Conservation (phyloP, 2,329 filamentous ascomycete species). For the Fusarium robinianum region DNA sequence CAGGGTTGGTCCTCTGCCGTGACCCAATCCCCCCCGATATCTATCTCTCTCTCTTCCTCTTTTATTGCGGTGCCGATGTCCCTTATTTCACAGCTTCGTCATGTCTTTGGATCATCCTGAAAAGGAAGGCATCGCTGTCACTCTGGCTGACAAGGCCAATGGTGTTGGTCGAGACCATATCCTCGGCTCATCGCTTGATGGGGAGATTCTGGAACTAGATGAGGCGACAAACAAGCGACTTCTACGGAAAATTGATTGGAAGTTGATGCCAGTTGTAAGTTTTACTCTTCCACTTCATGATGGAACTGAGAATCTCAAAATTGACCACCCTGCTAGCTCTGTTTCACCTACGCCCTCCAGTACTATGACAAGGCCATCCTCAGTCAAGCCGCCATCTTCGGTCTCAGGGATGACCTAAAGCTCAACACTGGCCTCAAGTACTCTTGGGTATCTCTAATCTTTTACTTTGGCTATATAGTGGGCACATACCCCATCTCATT, state of each 20-base stretch:
- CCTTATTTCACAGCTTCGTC: background rate
- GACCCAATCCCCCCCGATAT: background rate
- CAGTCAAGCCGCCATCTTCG: slow-evolving; percentile 40
- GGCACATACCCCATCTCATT: slow-evolving; percentile 41
- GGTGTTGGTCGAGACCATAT: background rate
- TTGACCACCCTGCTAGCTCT: slow-evolving; percentile 28
- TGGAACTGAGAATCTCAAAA: no score
- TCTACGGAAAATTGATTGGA: slow-evolving; percentile 30
- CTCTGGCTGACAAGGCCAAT: background rate
- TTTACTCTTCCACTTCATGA: background rate
- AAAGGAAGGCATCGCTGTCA: background rate
- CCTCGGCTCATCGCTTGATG: background rate
- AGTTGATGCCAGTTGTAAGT: slow-evolving; percentile 33
- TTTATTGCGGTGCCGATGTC: no score
- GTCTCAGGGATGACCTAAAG: slow-evolving; percentile 36
- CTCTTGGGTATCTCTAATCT: slow-evolving; percentile 41
- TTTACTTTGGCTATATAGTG: slow-evolving; percentile 41
- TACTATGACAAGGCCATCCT: slow-evolving; percentile 39
- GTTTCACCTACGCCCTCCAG: slow-evolving; percentile 40
- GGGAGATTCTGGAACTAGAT: slow-evolving; percentile 12
- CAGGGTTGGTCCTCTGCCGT: no score
- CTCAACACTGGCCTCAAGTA: slow-evolving; percentile 37
- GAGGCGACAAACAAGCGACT: slow-evolving; percentile 19
- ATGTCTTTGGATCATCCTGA: background rate
- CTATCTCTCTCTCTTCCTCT: background rate